Evolutionary conservation across 2,329 filamentous ascomycete species (phyloP).

Genomic region (Epichloe glyceriae): DNA sequence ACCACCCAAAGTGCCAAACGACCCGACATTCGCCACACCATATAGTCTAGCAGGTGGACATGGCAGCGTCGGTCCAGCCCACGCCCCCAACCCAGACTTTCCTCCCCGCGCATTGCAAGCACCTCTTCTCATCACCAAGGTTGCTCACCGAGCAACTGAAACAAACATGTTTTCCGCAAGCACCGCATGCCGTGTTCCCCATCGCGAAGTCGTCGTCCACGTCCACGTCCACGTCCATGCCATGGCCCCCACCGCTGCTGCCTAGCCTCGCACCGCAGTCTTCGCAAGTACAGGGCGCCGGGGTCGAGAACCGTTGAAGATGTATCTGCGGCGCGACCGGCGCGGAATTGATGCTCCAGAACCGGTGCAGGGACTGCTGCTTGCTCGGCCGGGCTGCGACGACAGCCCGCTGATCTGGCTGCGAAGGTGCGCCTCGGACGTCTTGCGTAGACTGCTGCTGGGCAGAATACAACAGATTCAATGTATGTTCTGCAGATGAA

Average conservation of each 20-base stretch:
- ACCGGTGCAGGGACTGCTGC: slow-evolving; percentile 45
- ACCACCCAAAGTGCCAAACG: background rate
- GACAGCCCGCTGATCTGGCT: slow-evolving; percentile 4
- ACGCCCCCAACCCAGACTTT: slow-evolving; percentile 11
- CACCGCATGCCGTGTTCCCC: slow-evolving; percentile 27
- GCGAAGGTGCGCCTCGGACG: slow-evolving; percentile 11
- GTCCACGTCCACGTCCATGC: slow-evolving; percentile 32
- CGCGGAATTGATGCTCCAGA: slow-evolving; percentile 41
- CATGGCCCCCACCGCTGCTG: slow-evolving; percentile 13
- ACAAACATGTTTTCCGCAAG: slow-evolving; percentile 43
- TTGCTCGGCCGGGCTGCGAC: slow-evolving; percentile 7
- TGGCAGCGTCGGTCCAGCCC: slow-evolving; percentile 9
- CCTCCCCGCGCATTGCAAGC: slow-evolving; percentile 36
- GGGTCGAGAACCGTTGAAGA: slow-evolving; percentile 2
- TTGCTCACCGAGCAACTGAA: slow-evolving; percentile 47
- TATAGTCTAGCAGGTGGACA: slow-evolving; percentile 12
- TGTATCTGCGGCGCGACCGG: slow-evolving; percentile 1
- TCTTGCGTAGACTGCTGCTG: slow-evolving; percentile 22
- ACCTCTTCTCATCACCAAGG: slow-evolving; percentile 39
- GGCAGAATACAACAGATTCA: slow-evolving; percentile 45
- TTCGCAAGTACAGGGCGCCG: slow-evolving; percentile 31
- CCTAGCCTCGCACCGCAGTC: slow-evolving; percentile 33
- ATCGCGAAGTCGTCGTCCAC: slow-evolving; percentile 17
- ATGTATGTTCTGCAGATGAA: slow-evolving; percentile 36
- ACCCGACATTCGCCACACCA: background rate